These are phyloP conservation scores for Sorghum bicolor DNA, from an alignment of 176 grass and related monocot species.

Conservation along the genomic window DNA sequence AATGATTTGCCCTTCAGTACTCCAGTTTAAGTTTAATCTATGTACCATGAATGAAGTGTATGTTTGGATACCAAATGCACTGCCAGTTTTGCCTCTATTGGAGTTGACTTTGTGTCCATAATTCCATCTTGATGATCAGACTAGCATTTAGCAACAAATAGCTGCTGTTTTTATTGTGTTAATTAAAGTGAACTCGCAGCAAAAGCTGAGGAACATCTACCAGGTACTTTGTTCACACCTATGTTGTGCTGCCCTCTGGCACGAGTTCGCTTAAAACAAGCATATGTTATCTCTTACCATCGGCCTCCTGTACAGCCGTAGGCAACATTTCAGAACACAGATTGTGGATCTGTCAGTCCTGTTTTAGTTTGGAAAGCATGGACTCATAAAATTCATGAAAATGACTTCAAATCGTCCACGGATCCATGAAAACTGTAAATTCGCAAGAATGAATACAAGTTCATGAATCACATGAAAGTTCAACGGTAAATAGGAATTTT, in stretches of 20 bases:
- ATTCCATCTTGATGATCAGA: not conserved
- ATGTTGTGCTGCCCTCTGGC: no score
- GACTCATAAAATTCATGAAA: no score
- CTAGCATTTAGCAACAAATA: not conserved
- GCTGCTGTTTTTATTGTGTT: not conserved
- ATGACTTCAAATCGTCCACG: not conserved
- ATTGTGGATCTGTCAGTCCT: not conserved
- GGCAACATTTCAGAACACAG: no score
- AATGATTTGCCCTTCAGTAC: not conserved
- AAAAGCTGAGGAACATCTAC: not conserved
- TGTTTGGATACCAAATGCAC: slow-evolving; percentile 25
- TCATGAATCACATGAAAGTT: no score
- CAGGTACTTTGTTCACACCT: not conserved
- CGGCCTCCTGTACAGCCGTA: no score
- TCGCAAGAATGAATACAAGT: no score
- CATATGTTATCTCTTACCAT: no score
- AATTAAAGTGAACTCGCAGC: not conserved
- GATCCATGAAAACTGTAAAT: no score
- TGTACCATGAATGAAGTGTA: slow-evolving; percentile 22
- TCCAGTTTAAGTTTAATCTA: not conserved
- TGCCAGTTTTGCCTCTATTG: slow-evolving; percentile 28
- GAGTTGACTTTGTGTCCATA: slow-evolving; percentile 15
- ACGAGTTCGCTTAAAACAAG: no score
- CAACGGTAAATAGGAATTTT: no score
- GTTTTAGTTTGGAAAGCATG: not conserved